Evolutionary conservation across 768 basidiomycete species (phyloP), one percentile per base, ranked within the genome.

Genomic region (Lactarius hatsudake): DNA sequence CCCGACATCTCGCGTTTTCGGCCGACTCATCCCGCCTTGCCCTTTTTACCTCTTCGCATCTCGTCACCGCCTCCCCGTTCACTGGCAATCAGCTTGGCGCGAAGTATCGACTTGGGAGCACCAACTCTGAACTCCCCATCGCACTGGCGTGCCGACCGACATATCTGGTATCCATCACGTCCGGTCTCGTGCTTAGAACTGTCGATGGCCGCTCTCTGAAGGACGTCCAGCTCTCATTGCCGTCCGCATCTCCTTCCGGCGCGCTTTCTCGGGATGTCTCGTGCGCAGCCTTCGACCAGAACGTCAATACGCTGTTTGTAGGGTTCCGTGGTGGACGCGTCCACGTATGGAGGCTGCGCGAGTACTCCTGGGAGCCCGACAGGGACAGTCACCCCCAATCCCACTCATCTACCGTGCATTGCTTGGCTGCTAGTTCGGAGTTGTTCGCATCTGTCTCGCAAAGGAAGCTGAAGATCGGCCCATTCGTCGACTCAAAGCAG

Each of bases 401-500:
- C 17, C 66, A 63, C 58, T 30, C 42, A 5, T 67, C 66, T 4
- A 38, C 66, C 8, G 62, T 67, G 20, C 59, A 38, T 40, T 28
- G 51, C 51, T 34, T 67, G 20, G 62, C 58, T 15, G 20, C 58
- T 20, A 40, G 62, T 53, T 59, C 62, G 30, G 34, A 28, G 5
- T 20, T 67, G 15, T 32, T 67, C 12, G 66, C 66, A 1, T 67
- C 66, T 3, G 20, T 23, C 40, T 59, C 66, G 30, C 62, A 63
- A 55, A 42, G 18, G 51, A 62, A 60, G 42, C 40, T 67, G 26
- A 67, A 63, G 62, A 67, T 67, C 23, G 62, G 62, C 10, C 62
- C 66, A 15, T 67, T 53, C 40, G 20, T 53, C 40, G 20, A 42
- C 58, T 55, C 51, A 40, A 63, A 59, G n/a, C 17, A 1, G 36